Base-by-base conservation (phyloP, 306 rosid genomes). In the Castanospermum australe region DNA sequence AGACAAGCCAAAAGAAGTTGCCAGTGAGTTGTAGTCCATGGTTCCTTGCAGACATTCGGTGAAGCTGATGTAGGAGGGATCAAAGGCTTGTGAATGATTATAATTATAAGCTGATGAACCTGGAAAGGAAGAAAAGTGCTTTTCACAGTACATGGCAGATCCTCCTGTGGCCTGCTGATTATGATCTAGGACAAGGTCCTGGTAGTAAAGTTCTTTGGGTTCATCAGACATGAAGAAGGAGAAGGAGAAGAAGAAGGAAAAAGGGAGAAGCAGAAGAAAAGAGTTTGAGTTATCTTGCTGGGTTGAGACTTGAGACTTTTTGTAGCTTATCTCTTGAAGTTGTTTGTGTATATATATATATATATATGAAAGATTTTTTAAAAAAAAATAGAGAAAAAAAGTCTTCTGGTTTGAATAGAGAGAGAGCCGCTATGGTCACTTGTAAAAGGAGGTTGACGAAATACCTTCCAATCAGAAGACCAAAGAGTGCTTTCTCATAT, bases 391-490 rank as follows among this genome's bases (percentile, higher is more conserved):
- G n/a, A n/a, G n/a, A 50, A 22, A 60, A 68, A 73, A 86, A 57
- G 91, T 87, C 87, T 74, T 77, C 86, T 83, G 86, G 91, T 87
- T 94, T 90, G 94, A 94, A 92, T 75, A 73, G 84, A 74, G 81
- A 84, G 81, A 82, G 72, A 65, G 77, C 21, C 66, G 87, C 50
- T 73, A 67, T 41, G 47, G 77, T 91, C 86, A 86, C 92, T 86
- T 88, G 87, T 61, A 85, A 79, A 86, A 87, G 88, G 83, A 81
- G 87, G 93, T 92, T 87, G 97, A 94, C 97, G 88, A 90, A 83
- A 63, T 79, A 89, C 67, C 89, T 83, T 84, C 90, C 92, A 86
- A 89, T 90, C 10, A 76, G 47, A 89, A 81, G 84, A 81, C 82
- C 52, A 66, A 82, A 86, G 86, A 84, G 91, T 90, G 95, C 88